Percentiles rank a stretch among this genome's conserved stretches.
Conservation (phyloP, 345 rosid genomes). For the Hevea brasiliensis region DNA sequence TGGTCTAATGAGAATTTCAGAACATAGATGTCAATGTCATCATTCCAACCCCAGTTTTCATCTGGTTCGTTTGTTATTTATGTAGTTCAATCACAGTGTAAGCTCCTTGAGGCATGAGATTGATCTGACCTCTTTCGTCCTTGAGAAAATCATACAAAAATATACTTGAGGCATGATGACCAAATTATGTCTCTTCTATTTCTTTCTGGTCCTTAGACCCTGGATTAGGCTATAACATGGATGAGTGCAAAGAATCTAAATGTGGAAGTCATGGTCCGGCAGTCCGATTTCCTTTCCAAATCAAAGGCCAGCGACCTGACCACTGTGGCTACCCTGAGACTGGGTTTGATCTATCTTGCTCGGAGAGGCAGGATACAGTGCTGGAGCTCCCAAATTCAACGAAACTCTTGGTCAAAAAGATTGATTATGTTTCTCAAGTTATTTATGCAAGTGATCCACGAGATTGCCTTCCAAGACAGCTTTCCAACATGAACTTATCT, state of each 20-base stretch:
- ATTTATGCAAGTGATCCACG: not conserved
- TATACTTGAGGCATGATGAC: too few relatives aligned
- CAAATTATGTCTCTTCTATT: too few relatives aligned
- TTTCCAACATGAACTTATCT: slow-evolving; percentile 9
- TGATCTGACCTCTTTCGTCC: too few relatives aligned
- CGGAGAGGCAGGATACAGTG: not conserved
- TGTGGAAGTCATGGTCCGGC: not conserved
- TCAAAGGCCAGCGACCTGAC: slow-evolving; percentile 4
- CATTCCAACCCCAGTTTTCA: too few relatives aligned
- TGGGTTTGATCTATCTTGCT: slow-evolving; percentile 24
- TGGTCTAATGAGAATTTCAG: too few relatives aligned
- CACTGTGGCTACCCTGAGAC: not conserved
- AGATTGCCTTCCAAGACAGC: slow-evolving; percentile 5
- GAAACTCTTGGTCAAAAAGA: not conserved
- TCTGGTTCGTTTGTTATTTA: too few relatives aligned
- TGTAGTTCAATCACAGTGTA: too few relatives aligned
- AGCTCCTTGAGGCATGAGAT: too few relatives aligned
- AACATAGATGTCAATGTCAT: too few relatives aligned
- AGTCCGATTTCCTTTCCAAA: slow-evolving; percentile 20
- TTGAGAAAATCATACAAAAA: too few relatives aligned
- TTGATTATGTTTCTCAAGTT: slow-evolving; percentile 15
- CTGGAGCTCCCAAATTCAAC: slow-evolving; percentile 21
- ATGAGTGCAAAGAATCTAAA: not conserved
- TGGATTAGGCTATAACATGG: not conserved
- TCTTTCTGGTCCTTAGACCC: too few relatives aligned